Conservation (phyloP, 176 grass and related monocot genomes). For the Phoenix roebelenii region DNA sequence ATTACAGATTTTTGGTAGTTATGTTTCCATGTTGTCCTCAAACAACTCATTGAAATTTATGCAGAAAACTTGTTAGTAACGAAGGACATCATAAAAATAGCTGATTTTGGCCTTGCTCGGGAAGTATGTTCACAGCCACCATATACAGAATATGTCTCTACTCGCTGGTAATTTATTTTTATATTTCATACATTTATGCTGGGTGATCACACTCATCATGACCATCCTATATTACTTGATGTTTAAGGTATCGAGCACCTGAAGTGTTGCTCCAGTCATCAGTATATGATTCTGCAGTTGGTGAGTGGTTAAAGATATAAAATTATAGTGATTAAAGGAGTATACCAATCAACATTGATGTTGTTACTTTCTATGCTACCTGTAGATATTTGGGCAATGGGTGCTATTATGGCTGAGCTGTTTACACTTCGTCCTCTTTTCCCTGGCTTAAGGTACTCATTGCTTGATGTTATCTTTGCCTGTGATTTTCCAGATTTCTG, state of each 20-base stretch:
- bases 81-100: conserved; percentile 86
- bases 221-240: conserved; percentile 15
- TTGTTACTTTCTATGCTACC: conserved; percentile 15
- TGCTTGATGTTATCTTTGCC: conserved; percentile 6
- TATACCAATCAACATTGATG: no score
- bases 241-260: conserved; percentile 86
- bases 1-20: background rate
- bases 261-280: conserved; percentile 94
- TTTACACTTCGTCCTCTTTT: conserved; percentile 92
- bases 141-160: conserved; percentile 99
- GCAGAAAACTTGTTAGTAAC: conserved; percentile 93
- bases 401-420: conserved; percentile 98
- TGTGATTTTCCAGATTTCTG: background rate
- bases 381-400: conserved; percentile 99
- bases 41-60: background rate
- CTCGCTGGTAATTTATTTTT: conserved; percentile 52
- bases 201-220: conserved; percentile 8
- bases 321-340: no score
- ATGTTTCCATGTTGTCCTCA: background rate
- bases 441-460: conserved; percentile 73
- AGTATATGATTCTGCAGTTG: conserved; percentile 84
- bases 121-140: conserved; percentile 80
- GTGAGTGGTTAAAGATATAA: conserved; percentile 22
- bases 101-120: conserved; percentile 92
- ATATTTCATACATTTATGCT: background rate